Evolutionary conservation across 495 filamentous ascomycete species (phyloP), one percentile per base, ranked within the genome.

Genomic region (Stereocaulon alpinum): DNA sequence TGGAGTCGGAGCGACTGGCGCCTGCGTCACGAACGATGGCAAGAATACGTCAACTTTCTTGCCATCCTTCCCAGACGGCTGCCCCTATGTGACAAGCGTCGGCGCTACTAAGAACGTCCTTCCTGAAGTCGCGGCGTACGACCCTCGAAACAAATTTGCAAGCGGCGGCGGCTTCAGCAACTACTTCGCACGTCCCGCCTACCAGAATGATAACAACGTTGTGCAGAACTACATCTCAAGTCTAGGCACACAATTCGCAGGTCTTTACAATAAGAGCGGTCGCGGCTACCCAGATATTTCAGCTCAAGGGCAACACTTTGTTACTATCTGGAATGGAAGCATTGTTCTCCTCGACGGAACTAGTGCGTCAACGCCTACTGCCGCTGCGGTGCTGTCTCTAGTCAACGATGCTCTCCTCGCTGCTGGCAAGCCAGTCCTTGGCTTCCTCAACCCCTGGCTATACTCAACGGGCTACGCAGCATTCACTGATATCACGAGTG

Each of bases 391-490:
- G 20, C 68, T 91, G 10, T 76, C 77, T 0, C 71, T 89, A 18
- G 73, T 91, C 42, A 89, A 90, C 61, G 84, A 86, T 61, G 86
- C 82, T 0, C 75, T 84, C 1, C 70, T 84, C 42, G 69, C 76
- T 1, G 74, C 73, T 18, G 78, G 78, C 22, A 69, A 81, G 64
- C 72, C 80, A 0, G 70, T 78, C 0, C 67, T 91, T 55, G 87
- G 87, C 0, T 90, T 89, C 74, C 64, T 89, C 37, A 91, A 91
- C 67, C 86, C 86, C 0, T 87, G 83, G 83, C 64, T 91, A 30
- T 91, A 89, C 70, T 71, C 72, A 11, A 69, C 62, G 7, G 82
- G 73, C 12, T 69, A 71, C 44, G 58, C 69, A 11, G 83, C 73
- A 0, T 71, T 89, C 54, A 87, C 77, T 15, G 87, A 91, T 63